phyloP scores from a whole-genome alignment of 1,284 basidiomycete genomes.

The Gymnopus androsaceus region DNA sequence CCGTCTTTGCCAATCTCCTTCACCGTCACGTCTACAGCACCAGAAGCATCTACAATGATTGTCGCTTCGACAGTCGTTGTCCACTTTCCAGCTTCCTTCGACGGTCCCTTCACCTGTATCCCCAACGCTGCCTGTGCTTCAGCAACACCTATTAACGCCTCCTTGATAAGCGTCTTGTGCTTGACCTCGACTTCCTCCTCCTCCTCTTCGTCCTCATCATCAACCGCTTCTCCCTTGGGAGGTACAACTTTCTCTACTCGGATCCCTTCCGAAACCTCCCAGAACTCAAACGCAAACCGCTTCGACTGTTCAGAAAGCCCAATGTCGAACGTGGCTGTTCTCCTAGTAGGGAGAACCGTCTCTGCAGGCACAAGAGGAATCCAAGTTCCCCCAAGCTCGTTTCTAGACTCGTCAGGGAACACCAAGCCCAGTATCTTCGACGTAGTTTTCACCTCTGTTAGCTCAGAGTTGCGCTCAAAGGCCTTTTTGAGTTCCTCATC shows the following conservation, averaged over 20 bases:
- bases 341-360: conserved; percentile 79
- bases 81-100: conserved; percentile 16
- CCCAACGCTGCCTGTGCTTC: conserved; percentile 45
- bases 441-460: conserved; percentile 53
- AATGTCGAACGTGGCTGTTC: conserved; percentile 73
- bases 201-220: conserved; percentile 61
- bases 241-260: conserved; percentile 70
- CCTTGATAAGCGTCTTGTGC: conserved; percentile 68
- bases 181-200: conserved; percentile 65
- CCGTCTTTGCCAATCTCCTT: conserved; percentile 16
- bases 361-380: conserved; percentile 70
- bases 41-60: conserved; percentile 6
- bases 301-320: conserved; percentile 54
- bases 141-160: conserved; percentile 58
- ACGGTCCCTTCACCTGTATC: conserved; percentile 4
- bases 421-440: conserved; percentile 79
- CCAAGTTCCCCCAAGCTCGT: conserved; percentile 61
- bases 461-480: conserved; percentile 48
- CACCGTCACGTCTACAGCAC: conserved; percentile 11
- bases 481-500: conserved; percentile 54
- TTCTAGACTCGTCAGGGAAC: conserved; percentile 63
- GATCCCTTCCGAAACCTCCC: conserved; percentile 86
- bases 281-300: conserved; percentile 77
- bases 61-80: conserved; percentile 15
- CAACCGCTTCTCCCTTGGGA: conserved; percentile 49